Percentiles rank a stretch among this genome's conserved stretches.
Evolutionary conservation across 805 yeast species (phyloP).

Genomic region (Barnettozyma pratensis): DNA sequence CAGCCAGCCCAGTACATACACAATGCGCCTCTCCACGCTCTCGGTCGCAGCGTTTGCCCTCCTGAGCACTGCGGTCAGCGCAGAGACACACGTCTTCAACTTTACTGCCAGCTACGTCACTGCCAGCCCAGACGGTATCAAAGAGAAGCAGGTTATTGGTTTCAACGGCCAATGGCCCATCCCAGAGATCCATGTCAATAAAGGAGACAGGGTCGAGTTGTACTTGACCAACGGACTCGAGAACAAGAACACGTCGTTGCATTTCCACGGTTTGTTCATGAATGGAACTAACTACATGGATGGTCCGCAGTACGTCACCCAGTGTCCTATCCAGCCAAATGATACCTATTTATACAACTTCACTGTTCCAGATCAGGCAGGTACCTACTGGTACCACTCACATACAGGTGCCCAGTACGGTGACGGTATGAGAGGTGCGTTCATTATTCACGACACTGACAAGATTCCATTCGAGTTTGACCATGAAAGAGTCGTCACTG

Average conservation of each 20-base stretch:
- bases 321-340: conserved; percentile 73
- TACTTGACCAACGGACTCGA: conserved; percentile 58
- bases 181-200: conserved; percentile 59
- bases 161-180: conserved; percentile 71
- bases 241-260: conserved; percentile 53
- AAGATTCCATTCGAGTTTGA: conserved; percentile 53
- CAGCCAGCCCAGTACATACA: conserved; percentile 9
- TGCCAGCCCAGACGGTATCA: conserved; percentile 64
- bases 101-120: conserved; percentile 54
- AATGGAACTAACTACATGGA: conserved; percentile 60
- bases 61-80: conserved; percentile 2
- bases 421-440: conserved; percentile 70
- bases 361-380: conserved; percentile 60
- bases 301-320: conserved; percentile 76
- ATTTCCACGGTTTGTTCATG: conserved; percentile 77
- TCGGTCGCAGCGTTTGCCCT: conserved; percentile 1
- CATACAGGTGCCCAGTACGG: conserved; percentile 74
- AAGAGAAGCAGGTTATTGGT: conserved; percentile 54
- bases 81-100: conserved; percentile 49
- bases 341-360: conserved; percentile 65
- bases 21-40: background rate
- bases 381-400: conserved; percentile 83
- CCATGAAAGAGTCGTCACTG: conserved; percentile 50
- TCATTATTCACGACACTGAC: conserved; percentile 54
- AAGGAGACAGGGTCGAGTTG: conserved; percentile 57